These are phyloP conservation scores for Colletotrichum plurivorum DNA, from an alignment of 2,329 filamentous ascomycete genomes.

Conservation along the genomic window DNA sequence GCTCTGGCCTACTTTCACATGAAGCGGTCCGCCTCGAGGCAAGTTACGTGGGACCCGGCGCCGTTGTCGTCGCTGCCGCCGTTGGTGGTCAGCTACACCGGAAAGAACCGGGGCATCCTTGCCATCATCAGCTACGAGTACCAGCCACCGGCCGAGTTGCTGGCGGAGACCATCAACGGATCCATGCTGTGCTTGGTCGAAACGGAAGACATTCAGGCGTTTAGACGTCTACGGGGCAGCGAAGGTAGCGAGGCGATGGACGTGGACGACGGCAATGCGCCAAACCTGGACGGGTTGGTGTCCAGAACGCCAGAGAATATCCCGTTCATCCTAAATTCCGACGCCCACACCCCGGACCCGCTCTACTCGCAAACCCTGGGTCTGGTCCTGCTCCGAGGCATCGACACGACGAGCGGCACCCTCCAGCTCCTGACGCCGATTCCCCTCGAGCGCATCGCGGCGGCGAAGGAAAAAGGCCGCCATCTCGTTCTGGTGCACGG, in stretches of 20 bases:
- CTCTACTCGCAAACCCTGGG: slow-evolving; percentile 71
- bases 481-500: slow-evolving; percentile 76
- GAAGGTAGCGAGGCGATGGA: slow-evolving; percentile 37
- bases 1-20: slow-evolving; percentile 84
- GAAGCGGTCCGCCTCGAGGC: slow-evolving; percentile 38
- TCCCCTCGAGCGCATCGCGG: slow-evolving; percentile 54
- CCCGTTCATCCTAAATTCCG: slow-evolving; percentile 72
- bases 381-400: slow-evolving; percentile 77
- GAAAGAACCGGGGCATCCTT: slow-evolving; percentile 66
- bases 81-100: slow-evolving; percentile 73
- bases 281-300: slow-evolving; percentile 46
- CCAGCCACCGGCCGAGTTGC: slow-evolving; percentile 68
- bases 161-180: slow-evolving; percentile 78
- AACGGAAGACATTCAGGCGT: slow-evolving; percentile 68
- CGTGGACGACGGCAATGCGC: slow-evolving; percentile 27
- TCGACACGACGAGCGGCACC: slow-evolving; percentile 67
- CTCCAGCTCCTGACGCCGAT: slow-evolving; percentile 79
- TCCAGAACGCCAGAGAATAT: slow-evolving; percentile 66
- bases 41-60: slow-evolving; percentile 63
- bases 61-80: slow-evolving; percentile 72
- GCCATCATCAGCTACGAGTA: slow-evolving; percentile 79
- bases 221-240: slow-evolving; percentile 51
- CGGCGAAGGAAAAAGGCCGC: slow-evolving; percentile 57
- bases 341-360: slow-evolving; percentile 72
- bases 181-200: slow-evolving; percentile 77